A percentile compares a stretch with the other conserved stretches of the same genome.
Conservation (phyloP, 352 stramenopile species). For the Globisporangium middletonii region DNA sequence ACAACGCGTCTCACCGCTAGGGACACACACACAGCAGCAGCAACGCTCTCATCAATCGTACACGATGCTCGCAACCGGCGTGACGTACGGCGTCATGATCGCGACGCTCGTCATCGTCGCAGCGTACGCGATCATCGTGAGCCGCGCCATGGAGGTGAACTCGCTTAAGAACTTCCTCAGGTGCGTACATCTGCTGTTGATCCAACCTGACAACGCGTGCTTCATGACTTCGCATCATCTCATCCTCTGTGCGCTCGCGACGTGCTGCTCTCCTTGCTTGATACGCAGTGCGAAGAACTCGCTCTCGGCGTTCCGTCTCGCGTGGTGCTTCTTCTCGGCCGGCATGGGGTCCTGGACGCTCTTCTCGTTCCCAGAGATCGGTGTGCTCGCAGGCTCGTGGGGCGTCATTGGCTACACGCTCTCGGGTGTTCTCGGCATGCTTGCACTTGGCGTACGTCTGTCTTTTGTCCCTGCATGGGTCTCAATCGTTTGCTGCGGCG, state of each 20-base stretch:
- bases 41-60: too few relatives aligned
- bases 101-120: constrained; percentile 54
- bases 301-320: constrained; percentile 40
- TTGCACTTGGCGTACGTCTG: constrained; percentile 41
- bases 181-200: too few relatives aligned
- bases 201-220: too few relatives aligned
- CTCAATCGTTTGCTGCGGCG: too few relatives aligned
- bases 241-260: too few relatives aligned
- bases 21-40: too few relatives aligned
- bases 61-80: constrained; percentile 38
- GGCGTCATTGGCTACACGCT: constrained; percentile 74
- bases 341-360: constrained; percentile 74
- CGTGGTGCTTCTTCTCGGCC: constrained; percentile 77
- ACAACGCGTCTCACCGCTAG: too few relatives aligned
- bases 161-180: constrained; percentile 60
- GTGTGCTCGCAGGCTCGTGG: constrained; percentile 62
- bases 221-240: background rate
- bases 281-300: constrained; percentile 58
- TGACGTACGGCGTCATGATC: constrained; percentile 55
- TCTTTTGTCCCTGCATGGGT: too few relatives aligned
- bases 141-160: constrained; percentile 45
- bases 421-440: constrained; percentile 49
- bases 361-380: constrained; percentile 74
- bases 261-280: background rate
- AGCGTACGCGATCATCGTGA: constrained; percentile 60